Base-by-base conservation (phyloP, 148 eudicot species). In the Rhododendron ovatum region DNA sequence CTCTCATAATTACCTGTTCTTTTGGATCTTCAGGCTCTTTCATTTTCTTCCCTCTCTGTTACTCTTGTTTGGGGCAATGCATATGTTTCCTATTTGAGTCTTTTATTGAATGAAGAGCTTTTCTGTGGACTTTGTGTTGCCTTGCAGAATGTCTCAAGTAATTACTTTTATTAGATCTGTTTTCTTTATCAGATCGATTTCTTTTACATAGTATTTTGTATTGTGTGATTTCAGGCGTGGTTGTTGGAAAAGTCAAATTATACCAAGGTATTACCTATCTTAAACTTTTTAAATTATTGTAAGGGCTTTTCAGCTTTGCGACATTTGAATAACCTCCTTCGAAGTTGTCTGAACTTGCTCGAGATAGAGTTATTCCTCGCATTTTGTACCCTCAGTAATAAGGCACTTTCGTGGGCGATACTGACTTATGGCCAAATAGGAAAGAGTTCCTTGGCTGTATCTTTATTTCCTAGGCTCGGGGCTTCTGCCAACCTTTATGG, bases 171-270 rank as follows among this genome's bases (percentile, higher is more conserved):
- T 63, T 63, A 53, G 30, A 45, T 13, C 50, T 20, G 11, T n/a
- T 43, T 69, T 63, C 33, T 74, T 74, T 55, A 26, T 24, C 26
- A 17, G 55, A 61, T 67, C 20, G 73, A 30, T 78, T 74, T 82
- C 67, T 69, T 10, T 85, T 28, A 48, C 78, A 67, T 80, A 82
- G 45, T 33, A 15, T 65, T 86, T 50, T 24, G 37, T 47, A 59
- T 74, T 45, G 45, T 88, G 55, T 82, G 53, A 55, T 90, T 91
- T 84, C 95, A 96, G 99, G 90, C 96, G 13, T 92, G 97, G 97
- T 81, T 95, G 88, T 90, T 96, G 69, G 99, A 95, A 87, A 89
- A 91, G 86, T 94, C 95, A 81, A 95, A 94, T n/a, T 95, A 96
- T 86, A 92, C 94, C 57, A 88, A 96, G 99, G 99, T 96, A 91